Conservation (phyloP, 2,329 filamentous ascomycete genomes). For the Onygenales sp. region DNA sequence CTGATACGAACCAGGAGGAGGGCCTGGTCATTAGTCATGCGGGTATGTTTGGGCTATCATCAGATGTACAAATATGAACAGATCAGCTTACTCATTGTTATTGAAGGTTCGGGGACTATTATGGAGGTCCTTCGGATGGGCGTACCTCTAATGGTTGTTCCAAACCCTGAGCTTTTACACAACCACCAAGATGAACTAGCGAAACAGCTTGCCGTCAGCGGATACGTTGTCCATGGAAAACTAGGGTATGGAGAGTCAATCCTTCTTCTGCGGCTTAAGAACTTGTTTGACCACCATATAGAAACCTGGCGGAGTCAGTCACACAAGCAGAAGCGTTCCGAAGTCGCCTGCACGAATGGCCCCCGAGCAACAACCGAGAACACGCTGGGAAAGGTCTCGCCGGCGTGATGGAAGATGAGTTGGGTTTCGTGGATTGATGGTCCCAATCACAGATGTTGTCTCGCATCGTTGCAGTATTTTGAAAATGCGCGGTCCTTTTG, state of each 20-base stretch:
- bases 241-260: conserved; percentile 46
- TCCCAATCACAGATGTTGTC: too few species aligned
- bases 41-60: conserved; percentile 43
- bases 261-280: neutral
- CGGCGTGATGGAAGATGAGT: conserved; percentile 48
- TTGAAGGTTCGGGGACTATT: conserved; percentile 75
- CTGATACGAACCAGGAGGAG: conserved; percentile 31
- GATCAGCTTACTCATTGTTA: neutral
- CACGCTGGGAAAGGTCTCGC: conserved; percentile 35
- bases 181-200: conserved; percentile 91
- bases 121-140: conserved; percentile 68
- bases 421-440: conserved; percentile 45
- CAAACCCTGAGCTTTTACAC: conserved; percentile 71
- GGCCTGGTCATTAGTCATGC: conserved; percentile 85
- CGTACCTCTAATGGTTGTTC: conserved; percentile 76
- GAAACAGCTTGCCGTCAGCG: conserved; percentile 59
- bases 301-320: conserved; percentile 40
- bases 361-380: conserved; percentile 38
- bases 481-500: neutral
- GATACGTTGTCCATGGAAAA: conserved; percentile 65
- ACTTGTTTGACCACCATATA: conserved; percentile 18
- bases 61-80: neutral
- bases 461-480: too few species aligned
- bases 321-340: conserved; percentile 39
- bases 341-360: conserved; percentile 37